These are phyloP conservation scores for Juncus effusus DNA, from an alignment of 176 grass and related monocot species.

Conservation along the genomic window DNA sequence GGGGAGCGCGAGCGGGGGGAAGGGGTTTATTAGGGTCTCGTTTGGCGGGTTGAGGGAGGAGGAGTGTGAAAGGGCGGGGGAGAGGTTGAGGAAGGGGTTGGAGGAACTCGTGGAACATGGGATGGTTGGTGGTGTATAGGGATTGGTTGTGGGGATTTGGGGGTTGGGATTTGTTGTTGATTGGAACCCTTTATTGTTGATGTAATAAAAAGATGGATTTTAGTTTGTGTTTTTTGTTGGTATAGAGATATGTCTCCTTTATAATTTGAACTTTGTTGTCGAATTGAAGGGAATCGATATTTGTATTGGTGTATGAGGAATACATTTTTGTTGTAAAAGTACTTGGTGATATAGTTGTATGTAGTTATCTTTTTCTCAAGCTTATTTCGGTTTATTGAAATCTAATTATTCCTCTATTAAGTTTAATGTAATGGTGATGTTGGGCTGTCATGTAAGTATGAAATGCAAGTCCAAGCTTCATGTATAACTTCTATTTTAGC, in stretches of 20 bases:
- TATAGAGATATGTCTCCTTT: neutral
- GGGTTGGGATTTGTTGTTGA: conserved; percentile 12
- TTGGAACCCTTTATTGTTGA: neutral
- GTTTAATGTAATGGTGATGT: too few species aligned
- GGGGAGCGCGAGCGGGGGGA: conserved; percentile 61
- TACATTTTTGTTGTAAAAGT: too few species aligned
- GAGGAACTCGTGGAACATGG: conserved; percentile 75
- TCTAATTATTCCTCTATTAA: too few species aligned
- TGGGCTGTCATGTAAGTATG: too few species aligned
- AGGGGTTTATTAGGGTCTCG: conserved; percentile 61
- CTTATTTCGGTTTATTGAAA: too few species aligned
- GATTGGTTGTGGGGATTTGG: neutral
- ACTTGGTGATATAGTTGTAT: too few species aligned
- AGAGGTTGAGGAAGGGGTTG: conserved; percentile 49
- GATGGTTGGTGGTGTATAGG: conserved; percentile 46
- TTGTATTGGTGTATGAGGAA: too few species aligned
- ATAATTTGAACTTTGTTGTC: neutral
- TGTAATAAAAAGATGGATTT: conserved; percentile 19
- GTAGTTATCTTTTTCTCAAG: too few species aligned
- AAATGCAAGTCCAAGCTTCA: too few species aligned
- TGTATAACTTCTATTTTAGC: too few species aligned
- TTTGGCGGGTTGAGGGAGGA: conserved; percentile 80
- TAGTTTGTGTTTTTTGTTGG: neutral
- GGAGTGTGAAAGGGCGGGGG: conserved; percentile 55
- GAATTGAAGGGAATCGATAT: too few species aligned